phyloP scores from a whole-genome alignment of 495 filamentous ascomycete species.

The Saxophila tyrrhenica region DNA sequence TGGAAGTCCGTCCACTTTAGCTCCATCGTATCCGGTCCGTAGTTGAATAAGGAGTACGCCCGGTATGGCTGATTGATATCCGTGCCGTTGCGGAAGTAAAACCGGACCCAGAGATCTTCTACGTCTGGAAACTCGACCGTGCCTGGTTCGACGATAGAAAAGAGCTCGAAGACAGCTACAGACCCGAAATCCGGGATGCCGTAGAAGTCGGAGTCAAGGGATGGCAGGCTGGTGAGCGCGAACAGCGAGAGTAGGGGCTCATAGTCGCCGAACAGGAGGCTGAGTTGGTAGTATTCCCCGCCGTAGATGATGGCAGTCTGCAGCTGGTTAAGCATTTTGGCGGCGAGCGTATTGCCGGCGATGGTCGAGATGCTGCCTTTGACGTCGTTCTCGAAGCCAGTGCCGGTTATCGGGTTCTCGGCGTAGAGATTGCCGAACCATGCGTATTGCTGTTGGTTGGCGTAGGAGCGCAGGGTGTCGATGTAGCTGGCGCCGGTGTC shows the following conservation, averaged over 20 bases:
- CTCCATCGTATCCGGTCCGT: conserved; percentile 36
- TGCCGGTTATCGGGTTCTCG: conserved; percentile 3
- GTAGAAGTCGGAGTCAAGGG: conserved; percentile 48
- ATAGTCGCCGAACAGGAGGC: conserved; percentile 57
- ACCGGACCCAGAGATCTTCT: conserved; percentile 59
- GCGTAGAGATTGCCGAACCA: conserved; percentile 7
- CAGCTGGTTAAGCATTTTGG: conserved; percentile 49
- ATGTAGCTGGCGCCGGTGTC: conserved; percentile 32
- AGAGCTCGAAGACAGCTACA: conserved; percentile 65
- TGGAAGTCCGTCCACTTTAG: conserved; percentile 57
- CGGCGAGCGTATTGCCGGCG: conserved; percentile 53
- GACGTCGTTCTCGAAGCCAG: conserved; percentile 8
- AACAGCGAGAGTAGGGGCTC: conserved; percentile 63
- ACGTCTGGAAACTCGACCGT: conserved; percentile 37
- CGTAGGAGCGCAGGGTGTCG: conserved; percentile 46
- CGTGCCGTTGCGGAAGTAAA: conserved; percentile 61
- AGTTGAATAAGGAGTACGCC: conserved; percentile 53
- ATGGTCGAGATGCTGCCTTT: conserved; percentile 35
- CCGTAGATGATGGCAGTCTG: conserved; percentile 32
- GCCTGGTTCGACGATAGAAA: conserved; percentile 34
- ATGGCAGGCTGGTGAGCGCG: conserved; percentile 48
- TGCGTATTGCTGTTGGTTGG: conserved; percentile 47
- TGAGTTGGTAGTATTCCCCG: conserved; percentile 36
- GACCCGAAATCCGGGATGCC: conserved; percentile 58
- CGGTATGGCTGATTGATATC: conserved; percentile 37